These are phyloP conservation scores for Saussurea involucrata DNA, from an alignment of 129 eudicot genomes.

Conservation along the genomic window DNA sequence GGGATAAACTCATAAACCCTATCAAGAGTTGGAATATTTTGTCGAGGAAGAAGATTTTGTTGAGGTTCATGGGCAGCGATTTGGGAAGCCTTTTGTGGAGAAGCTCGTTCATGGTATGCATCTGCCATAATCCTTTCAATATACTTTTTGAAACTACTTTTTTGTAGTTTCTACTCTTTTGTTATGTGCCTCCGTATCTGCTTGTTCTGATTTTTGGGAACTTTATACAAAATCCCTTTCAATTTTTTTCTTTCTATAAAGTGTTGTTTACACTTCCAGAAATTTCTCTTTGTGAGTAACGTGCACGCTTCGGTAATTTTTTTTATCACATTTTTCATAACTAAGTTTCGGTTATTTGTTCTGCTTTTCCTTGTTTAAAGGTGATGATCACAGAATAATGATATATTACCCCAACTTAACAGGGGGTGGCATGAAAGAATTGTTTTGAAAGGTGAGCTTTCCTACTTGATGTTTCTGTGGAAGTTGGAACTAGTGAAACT, in stretches of 20 bases:
- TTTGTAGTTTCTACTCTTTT: slow-evolving; percentile 10
- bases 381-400: slow-evolving; percentile 96
- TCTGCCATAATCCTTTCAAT: background rate
- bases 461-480: slow-evolving; percentile 5
- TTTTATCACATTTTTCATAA: background rate
- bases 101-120: slow-evolving; percentile 86
- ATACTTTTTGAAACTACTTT: background rate
- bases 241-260: background rate
- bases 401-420: slow-evolving; percentile 97
- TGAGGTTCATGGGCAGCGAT: slow-evolving; percentile 82
- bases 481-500: background rate
- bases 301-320: slow-evolving; percentile 2
- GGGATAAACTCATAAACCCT: slow-evolving; percentile 75
- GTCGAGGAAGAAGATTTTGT: slow-evolving; percentile 96
- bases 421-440: slow-evolving; percentile 98
- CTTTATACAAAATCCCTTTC: background rate
- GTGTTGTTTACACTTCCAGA: slow-evolving; percentile 10
- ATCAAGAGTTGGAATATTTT: slow-evolving; percentile 85
- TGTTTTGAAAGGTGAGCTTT: slow-evolving; percentile 83
- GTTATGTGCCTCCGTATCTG: background rate
- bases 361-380: slow-evolving; percentile 35
- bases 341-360: slow-evolving; percentile 10
- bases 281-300: background rate
- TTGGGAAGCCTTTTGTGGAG: slow-evolving; percentile 98
- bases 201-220: background rate